phyloP scores from a whole-genome alignment of 1,139 yeast genomes.

The Scheffersomyces cryptocercus region DNA sequence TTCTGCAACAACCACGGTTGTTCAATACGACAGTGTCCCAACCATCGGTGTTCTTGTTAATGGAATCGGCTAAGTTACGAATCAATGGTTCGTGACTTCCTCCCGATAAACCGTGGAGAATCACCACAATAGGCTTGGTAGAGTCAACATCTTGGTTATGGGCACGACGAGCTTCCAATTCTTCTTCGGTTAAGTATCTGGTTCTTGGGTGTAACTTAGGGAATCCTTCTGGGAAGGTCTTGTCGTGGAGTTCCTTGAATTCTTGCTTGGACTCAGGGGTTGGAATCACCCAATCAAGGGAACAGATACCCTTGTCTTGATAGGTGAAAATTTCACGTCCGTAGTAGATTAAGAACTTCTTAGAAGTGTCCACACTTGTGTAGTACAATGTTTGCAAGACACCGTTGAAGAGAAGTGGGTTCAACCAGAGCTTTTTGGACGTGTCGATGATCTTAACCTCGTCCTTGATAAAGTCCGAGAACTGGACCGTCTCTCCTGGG shows the following conservation, averaged over 20 bases:
- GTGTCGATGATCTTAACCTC: slow-evolving; percentile 29
- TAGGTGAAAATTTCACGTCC: slow-evolving; percentile 72
- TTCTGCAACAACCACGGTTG: slow-evolving; percentile 85
- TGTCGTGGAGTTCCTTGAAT: slow-evolving; percentile 50
- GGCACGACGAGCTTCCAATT: slow-evolving; percentile 24
- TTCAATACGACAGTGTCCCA: slow-evolving; percentile 75
- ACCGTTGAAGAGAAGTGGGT: slow-evolving; percentile 71
- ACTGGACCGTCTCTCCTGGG: slow-evolving; percentile 14
- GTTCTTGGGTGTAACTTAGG: slow-evolving; percentile 82
- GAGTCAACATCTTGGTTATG: slow-evolving; percentile 26
- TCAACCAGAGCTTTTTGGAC: slow-evolving; percentile 48
- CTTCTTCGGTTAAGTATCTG: slow-evolving; percentile 58
- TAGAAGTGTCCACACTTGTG: slow-evolving; percentile 54
- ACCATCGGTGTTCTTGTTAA: slow-evolving; percentile 22
- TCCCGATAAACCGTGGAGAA: slow-evolving; percentile 86
- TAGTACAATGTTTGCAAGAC: slow-evolving; percentile 73
- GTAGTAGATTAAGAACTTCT: slow-evolving; percentile 60
- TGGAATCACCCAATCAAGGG: slow-evolving; percentile 74
- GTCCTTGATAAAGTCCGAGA: slow-evolving; percentile 23
- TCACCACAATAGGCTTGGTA: slow-evolving; percentile 62
- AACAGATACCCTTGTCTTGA: slow-evolving; percentile 65
- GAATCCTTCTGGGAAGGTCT: slow-evolving; percentile 64
- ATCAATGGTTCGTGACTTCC: slow-evolving; percentile 90
- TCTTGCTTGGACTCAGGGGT: slow-evolving; percentile 45
- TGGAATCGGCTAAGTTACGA: slow-evolving; percentile 55